Percentiles rank a stretch among this genome's conserved stretches.
Conservation (phyloP, 2,329 filamentous ascomycete genomes). For the Bipolaris zeicola region DNA sequence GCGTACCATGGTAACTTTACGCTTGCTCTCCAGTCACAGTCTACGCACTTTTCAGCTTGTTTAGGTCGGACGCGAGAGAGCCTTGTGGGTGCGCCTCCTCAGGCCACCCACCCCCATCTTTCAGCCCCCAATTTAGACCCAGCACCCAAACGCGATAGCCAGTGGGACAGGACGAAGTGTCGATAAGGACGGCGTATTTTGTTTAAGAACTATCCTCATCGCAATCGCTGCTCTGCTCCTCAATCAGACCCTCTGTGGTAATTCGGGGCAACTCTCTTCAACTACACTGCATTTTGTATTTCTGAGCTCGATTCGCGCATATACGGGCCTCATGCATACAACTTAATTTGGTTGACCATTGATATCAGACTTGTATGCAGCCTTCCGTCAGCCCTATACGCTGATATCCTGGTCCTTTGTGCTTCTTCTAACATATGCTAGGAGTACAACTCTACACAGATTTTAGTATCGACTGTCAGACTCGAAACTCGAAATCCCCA, state of each 20-base stretch:
- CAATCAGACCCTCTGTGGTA: neutral
- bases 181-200: slow-evolving; percentile 2
- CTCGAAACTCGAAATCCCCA: neutral
- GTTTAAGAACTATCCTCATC: neutral
- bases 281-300: neutral
- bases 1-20: neutral
- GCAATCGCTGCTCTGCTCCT: neutral
- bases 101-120: slow-evolving; percentile 9
- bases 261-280: neutral
- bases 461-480: neutral
- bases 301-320: neutral
- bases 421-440: neutral
- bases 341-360: neutral
- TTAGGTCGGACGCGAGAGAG: neutral
- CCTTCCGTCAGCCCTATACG: neutral
- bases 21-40: neutral
- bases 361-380: neutral
- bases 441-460: neutral
- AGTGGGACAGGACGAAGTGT: neutral
- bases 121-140: slow-evolving; percentile 13
- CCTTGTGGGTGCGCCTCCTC: slow-evolving; percentile 3
- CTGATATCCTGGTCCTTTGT: neutral
- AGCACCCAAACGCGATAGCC: neutral
- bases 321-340: neutral
- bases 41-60: slow-evolving; percentile 1